These are phyloP conservation scores for Linderniella brevidens DNA, from an alignment of 257 asterid species.

Conservation along the genomic window DNA sequence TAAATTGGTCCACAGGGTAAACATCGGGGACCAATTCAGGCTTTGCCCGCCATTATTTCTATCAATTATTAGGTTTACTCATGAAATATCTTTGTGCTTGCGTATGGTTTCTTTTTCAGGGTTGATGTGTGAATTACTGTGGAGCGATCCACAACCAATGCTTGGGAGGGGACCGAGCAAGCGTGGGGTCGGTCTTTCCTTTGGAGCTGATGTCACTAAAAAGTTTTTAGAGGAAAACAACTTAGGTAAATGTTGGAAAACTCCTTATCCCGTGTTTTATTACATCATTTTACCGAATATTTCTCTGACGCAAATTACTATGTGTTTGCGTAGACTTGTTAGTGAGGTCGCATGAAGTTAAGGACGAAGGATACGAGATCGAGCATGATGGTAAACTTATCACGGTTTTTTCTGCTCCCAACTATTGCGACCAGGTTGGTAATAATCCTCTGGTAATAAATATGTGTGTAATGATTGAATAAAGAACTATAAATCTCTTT, in stretches of 20 bases:
- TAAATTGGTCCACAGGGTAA: too few relatives aligned
- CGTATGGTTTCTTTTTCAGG: conserved; percentile 25
- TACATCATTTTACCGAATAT: background rate
- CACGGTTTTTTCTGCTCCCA: conserved; percentile 96
- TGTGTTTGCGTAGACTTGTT: conserved; percentile 50
- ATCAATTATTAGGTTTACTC: background rate
- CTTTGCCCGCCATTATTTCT: background rate
- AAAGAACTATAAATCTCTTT: too few relatives aligned
- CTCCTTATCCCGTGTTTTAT: background rate
- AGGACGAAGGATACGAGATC: conserved; percentile 94
- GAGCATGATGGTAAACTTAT: conserved; percentile 97
- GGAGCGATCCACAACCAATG: conserved; percentile 99
- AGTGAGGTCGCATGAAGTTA: conserved; percentile 97
- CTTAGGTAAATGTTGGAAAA: conserved; percentile 25
- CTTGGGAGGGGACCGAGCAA: conserved; percentile 99
- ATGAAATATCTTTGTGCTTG: background rate
- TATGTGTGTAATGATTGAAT: background rate
- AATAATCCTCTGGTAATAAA: background rate
- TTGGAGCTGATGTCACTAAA: conserved; percentile 83
- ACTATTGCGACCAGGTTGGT: conserved; percentile 92
- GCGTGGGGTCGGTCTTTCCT: conserved; percentile 97
- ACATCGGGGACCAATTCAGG: too few relatives aligned
- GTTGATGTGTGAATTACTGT: conserved; percentile 90
- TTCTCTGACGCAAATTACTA: background rate
- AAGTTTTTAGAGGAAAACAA: conserved; percentile 82